Percentiles rank a stretch among this genome's conserved stretches.
Evolutionary conservation across 2,329 filamentous ascomycete species (phyloP).

Genomic region (Meredithiella fracta): DNA sequence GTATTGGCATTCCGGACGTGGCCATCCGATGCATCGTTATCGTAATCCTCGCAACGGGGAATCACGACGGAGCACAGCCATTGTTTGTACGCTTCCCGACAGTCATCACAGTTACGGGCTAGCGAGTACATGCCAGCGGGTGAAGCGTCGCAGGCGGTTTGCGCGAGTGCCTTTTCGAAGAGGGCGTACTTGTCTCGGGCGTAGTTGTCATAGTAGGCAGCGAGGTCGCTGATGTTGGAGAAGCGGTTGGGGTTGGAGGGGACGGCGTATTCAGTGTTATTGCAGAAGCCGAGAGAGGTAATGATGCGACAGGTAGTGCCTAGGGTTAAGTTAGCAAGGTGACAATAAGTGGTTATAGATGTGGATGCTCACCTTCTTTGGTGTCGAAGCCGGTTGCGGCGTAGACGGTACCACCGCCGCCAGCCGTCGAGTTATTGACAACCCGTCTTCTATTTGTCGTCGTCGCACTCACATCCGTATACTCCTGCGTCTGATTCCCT

Average conservation of each 20-base stretch:
- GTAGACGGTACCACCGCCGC: constrained; percentile 65
- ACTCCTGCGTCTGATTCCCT: constrained; percentile 25
- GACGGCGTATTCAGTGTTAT: constrained; percentile 77
- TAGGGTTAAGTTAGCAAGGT: constrained; percentile 18
- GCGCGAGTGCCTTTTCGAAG: constrained; percentile 67
- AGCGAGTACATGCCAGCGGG: constrained; percentile 66
- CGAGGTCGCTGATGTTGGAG: constrained; percentile 43
- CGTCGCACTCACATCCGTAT: constrained; percentile 11
- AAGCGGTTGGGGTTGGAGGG: constrained; percentile 57
- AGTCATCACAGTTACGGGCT: constrained; percentile 58
- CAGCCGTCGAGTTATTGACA: constrained; percentile 23
- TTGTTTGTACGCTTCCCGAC: constrained; percentile 65
- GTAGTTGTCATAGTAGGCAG: constrained; percentile 60
- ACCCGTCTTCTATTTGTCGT: constrained; percentile 4
- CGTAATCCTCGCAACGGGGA: constrained; percentile 79
- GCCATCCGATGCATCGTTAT: constrained; percentile 29
- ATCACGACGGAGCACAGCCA: constrained; percentile 94
- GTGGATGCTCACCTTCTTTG: constrained; percentile 41
- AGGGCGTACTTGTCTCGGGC: constrained; percentile 53
- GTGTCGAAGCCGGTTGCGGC: constrained; percentile 57
- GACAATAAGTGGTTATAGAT: background rate
- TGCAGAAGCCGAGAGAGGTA: constrained; percentile 76
- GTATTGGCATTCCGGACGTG: constrained; percentile 52
- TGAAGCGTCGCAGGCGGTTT: constrained; percentile 69
- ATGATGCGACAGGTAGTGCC: constrained; percentile 74